phyloP scores from a whole-genome alignment of 2,329 filamentous ascomycete genomes.

The Diaporthe aspalathi region DNA sequence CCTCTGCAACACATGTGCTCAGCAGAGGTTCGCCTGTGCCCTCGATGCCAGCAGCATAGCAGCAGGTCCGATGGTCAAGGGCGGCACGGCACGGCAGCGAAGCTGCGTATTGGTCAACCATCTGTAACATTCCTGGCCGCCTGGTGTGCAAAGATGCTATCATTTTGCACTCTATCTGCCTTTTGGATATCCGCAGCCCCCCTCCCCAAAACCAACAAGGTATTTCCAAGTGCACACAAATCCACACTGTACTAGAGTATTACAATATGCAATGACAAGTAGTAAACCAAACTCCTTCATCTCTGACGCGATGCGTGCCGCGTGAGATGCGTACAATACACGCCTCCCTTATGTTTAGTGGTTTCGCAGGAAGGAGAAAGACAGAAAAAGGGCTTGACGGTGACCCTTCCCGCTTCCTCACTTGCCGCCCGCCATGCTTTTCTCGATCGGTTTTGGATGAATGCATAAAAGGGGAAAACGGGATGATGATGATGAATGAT shows the following conservation, averaged over 20 bases:
- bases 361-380: background rate
- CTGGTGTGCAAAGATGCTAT: background rate
- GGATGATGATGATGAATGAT: background rate
- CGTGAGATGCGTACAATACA: constrained; percentile 3
- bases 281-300: constrained; percentile 17
- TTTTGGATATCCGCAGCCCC: background rate
- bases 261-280: constrained; percentile 30
- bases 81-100: background rate
- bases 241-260: constrained; percentile 30
- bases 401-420: constrained; percentile 7
- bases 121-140: background rate
- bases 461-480: background rate
- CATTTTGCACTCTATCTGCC: constrained; percentile 23
- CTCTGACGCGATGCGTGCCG: constrained; percentile 11
- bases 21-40: background rate
- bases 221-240: background rate
- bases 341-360: background rate
- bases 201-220: constrained; percentile 5
- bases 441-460: background rate
- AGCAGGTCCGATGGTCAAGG: background rate
- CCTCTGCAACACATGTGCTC: background rate
- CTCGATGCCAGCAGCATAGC: background rate
- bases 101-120: no score
- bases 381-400: background rate
- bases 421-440: constrained; percentile 21